phyloP scores from a whole-genome alignment of 352 stramenopile genomes.

The Phytophthora kernoviae region DNA sequence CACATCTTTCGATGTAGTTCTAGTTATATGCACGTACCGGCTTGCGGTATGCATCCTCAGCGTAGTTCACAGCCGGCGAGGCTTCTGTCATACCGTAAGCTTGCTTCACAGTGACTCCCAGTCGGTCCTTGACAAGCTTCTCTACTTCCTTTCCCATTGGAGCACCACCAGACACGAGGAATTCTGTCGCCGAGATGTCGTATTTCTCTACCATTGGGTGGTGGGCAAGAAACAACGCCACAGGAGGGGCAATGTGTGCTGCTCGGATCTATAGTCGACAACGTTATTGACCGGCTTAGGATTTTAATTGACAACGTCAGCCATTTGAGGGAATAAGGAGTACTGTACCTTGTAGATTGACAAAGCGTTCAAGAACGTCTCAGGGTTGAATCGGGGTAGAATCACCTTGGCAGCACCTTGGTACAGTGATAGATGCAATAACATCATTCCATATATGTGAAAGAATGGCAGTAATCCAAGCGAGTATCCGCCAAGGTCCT shows the following conservation, averaged over 20 bases:
- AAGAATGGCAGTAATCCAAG: constrained; percentile 92
- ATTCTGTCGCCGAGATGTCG: constrained; percentile 82
- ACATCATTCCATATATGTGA: constrained; percentile 94
- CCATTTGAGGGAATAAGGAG: not conserved
- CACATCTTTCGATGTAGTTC: not conserved
- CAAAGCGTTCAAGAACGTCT: constrained; percentile 87
- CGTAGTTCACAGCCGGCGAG: constrained; percentile 42
- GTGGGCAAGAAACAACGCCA: constrained; percentile 86
- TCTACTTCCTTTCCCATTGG: constrained; percentile 88
- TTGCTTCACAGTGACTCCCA: constrained; percentile 62
- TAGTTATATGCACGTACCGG: constrained; percentile 19
- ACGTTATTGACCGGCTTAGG: not conserved
- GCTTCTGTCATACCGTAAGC: constrained; percentile 74
- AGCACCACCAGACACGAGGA: constrained; percentile 86
- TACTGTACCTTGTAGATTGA: constrained; percentile 52
- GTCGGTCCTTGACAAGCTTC: constrained; percentile 63
- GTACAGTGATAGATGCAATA: constrained; percentile 85
- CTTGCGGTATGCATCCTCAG: constrained; percentile 33
- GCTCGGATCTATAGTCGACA: constrained; percentile 33
- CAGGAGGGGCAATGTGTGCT: constrained; percentile 87
- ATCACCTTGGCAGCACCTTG: constrained; percentile 88
- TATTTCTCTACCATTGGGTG: constrained; percentile 92
- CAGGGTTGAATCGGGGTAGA: constrained; percentile 89
- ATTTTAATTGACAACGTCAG: not conserved
- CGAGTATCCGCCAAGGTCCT: constrained; percentile 56